A percentile compares a stretch with the other conserved stretches of the same genome.
Conservation (phyloP, 768 basidiomycete genomes). For the Pisolithus orientalis region DNA sequence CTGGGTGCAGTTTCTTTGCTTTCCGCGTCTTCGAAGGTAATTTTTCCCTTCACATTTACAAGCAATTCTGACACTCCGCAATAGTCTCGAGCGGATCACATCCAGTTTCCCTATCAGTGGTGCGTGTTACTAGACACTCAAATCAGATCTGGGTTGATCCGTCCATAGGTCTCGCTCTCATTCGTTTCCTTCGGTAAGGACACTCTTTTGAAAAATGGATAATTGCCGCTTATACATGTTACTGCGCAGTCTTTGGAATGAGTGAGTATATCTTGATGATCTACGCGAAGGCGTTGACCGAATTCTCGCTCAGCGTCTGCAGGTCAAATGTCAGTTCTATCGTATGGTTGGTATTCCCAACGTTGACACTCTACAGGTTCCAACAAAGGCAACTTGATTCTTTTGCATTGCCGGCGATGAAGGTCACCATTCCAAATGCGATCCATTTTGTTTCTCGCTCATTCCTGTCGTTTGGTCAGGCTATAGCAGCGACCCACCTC, state of each 20-base stretch:
- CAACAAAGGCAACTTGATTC: slow-evolving; percentile 15
- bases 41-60: too few species aligned
- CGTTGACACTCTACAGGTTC: slow-evolving; percentile 16
- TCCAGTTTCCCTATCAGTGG: slow-evolving; percentile 10
- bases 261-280: slow-evolving; percentile 12
- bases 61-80: not conserved
- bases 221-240: not conserved
- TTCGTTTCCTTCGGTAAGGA: slow-evolving; percentile 18
- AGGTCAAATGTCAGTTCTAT: slow-evolving; percentile 17
- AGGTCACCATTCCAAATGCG: slow-evolving; percentile 8
- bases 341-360: not conserved
- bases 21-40: slow-evolving; percentile 20
- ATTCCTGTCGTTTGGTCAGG: slow-evolving; percentile 1
- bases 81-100: slow-evolving; percentile 18
- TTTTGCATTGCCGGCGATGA: slow-evolving; percentile 11
- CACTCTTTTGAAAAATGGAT: not conserved
- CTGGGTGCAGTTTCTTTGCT: slow-evolving; percentile 17
- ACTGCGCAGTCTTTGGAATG: slow-evolving; percentile 19
- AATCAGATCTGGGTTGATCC: not conserved
- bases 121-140: slow-evolving; percentile 3
- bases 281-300: not conserved
- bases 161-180: slow-evolving; percentile 12
- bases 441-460: not conserved
- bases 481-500: slow-evolving; percentile 10
- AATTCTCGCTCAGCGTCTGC: slow-evolving; percentile 8